Evolutionary conservation across 306 rosid genomes (phyloP).

Genomic region (Parietaria judaica): DNA sequence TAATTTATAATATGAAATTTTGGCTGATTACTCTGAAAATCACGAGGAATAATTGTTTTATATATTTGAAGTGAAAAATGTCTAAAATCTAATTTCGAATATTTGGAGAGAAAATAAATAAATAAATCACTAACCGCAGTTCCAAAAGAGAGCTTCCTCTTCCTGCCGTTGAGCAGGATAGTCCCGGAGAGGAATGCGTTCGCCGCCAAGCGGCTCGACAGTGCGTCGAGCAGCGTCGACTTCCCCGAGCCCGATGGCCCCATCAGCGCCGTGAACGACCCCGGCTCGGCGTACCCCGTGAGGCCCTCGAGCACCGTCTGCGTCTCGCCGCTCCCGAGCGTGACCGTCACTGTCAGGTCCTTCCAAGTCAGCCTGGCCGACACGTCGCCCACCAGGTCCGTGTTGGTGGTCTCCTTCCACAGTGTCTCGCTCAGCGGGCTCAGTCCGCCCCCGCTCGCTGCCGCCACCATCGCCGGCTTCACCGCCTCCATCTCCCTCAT

Average conservation of each 20-base stretch:
- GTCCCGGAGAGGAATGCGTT: conserved; percentile 85
- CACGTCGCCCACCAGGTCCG: conserved; percentile 66
- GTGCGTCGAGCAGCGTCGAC: conserved; percentile 88
- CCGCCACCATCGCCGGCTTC: conserved; percentile 19
- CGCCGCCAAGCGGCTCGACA: conserved; percentile 88
- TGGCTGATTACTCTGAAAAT: no score
- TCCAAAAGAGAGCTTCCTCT: conserved; percentile 87
- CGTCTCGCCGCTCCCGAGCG: conserved; percentile 63
- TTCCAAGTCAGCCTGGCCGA: conserved; percentile 95
- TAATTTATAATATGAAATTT: no score
- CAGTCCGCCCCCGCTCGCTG: conserved; percentile 32
- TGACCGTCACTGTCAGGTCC: conserved; percentile 89
- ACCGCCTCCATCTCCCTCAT: conserved; percentile 71
- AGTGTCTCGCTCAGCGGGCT: conserved; percentile 91
- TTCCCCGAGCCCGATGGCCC: conserved; percentile 98
- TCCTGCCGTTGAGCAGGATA: conserved; percentile 83
- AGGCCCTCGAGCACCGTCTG: conserved; percentile 81
- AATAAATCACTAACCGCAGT: conserved; percentile 56
- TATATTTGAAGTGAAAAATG: no score
- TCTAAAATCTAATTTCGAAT: no score
- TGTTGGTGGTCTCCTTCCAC: conserved; percentile 69
- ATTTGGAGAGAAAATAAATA: neutral
- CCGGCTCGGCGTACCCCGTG: conserved; percentile 93
- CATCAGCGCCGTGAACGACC: conserved; percentile 84
- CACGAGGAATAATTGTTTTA: no score